These are phyloP conservation scores for Zygoascus meyerae DNA, from an alignment of 1,139 yeast genomes.

Conservation along the genomic window DNA sequence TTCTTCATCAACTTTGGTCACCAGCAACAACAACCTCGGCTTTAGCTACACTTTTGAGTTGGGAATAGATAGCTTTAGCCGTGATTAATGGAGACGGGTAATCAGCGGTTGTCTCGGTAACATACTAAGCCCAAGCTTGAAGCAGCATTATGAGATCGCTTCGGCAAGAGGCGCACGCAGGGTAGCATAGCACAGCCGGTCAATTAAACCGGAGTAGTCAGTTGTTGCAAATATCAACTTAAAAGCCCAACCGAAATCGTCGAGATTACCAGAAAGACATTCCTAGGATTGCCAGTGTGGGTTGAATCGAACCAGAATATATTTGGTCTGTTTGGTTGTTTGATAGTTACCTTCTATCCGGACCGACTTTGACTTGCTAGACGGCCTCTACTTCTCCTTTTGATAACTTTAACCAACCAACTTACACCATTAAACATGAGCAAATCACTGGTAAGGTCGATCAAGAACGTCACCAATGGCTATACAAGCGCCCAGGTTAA, in stretches of 20 bases:
- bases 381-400: background rate
- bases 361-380: background rate
- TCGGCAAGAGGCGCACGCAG: background rate
- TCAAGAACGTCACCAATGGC: constrained; percentile 91
- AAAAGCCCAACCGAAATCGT: background rate
- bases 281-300: too few relatives aligned
- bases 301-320: too few relatives aligned
- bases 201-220: background rate
- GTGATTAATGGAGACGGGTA: too few relatives aligned
- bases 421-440: constrained; percentile 43
- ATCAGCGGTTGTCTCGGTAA: too few relatives aligned
- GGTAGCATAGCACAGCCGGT: background rate
- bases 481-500: constrained; percentile 80
- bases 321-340: too few relatives aligned
- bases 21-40: background rate
- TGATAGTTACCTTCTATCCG: too few relatives aligned
- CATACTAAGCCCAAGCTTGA: too few relatives aligned
- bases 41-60: too few relatives aligned
- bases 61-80: too few relatives aligned
- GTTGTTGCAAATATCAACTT: background rate
- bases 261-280: too few relatives aligned
- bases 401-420: background rate
- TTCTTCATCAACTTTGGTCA: background rate
- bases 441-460: constrained; percentile 72
- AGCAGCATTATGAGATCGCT: too few relatives aligned